Evolutionary conservation across 495 filamentous ascomycete species (phyloP), one percentile per base, ranked within the genome.

Genomic region (Hypoxylon cercidicola): DNA sequence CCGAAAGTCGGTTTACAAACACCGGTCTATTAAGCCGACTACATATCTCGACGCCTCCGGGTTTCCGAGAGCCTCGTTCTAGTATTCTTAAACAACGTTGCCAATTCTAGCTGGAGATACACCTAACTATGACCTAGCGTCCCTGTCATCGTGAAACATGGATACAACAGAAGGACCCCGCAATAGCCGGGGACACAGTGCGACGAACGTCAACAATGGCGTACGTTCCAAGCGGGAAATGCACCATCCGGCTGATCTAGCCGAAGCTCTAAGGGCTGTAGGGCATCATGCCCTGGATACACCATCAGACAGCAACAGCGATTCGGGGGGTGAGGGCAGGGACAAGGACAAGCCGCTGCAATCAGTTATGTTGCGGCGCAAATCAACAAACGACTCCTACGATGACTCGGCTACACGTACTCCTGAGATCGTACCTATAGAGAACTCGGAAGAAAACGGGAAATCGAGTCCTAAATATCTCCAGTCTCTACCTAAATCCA

Each of bases 261-360:
- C 52, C 15, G 66, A 69, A 25, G 66, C 61, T 30, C 23, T 69
- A 12, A 64, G 20, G 23, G 61, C 66, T 10, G 56, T 62, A 7
- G 7, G 7, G 44, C 60, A 56, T 55, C 66, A 47, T 19, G 21
- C 25, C 10, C 63, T 57, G 16, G 57, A 67, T 40, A 71, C 64
- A 4, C 59, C 59, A 1, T 67, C 63, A 25, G 68, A 63, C 41
- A 66, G 51, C 23, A 62, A 55, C 30, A 63, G 64, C 43, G 68
- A 71, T 16, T 56, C 60, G n/a, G 64, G 59, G 5, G 40, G 41
- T 20, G 58, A 67, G n/a, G 50, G 43, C 20, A 63, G 28, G 30
- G 63, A 64, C 18, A 37, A 35, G 30, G 60, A 60, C 18, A 28
- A 16, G 13, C 40, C 55, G 16, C 12, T 58, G 12, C 55, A 59